Evolutionary conservation across 768 basidiomycete genomes (phyloP), one percentile per base, ranked within the genome.

Genomic region (Cantharellus cinnabarinus): DNA sequence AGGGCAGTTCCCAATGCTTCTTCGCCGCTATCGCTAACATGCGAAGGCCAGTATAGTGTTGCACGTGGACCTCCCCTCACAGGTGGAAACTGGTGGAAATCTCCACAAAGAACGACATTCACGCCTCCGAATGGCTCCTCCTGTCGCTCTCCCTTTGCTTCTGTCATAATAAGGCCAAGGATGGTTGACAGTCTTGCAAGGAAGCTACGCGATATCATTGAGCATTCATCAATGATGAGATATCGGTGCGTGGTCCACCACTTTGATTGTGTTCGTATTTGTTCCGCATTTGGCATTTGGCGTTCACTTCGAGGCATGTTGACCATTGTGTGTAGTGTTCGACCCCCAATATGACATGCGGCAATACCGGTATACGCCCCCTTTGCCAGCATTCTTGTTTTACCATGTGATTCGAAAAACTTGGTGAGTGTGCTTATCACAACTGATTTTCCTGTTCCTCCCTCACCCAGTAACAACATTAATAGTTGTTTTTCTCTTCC

Each of bases 391-490:
- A 63, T 20, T 3, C 58, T 7, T 0, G 2, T 2, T 4, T 57
- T 57, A 0, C 62, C 60, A 5, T 50, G 53, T 3, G 15, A 20
- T 0, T 39, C 54, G 53, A 77, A 77, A 2, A 66, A 63, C 2
- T 72, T 62, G 0, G 72, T 71, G 0, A 77, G 66, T 0, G 69
- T 68, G 38, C 72, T 63, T 5, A 77, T 75, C 0, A 75, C 57
- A 2, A 64, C 66, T 0, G 74, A 73, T 59, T 77, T 77, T 0
- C 77, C 75, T 0, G 71, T 73, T 0, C 76, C 75, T 0, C 75
- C 75, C 56, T 72, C 68, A 0, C 76, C 76, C 0, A 66, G 62
- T 0, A 76, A 61, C 0, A 71, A 41, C 74, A 76, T 75, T 0
- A 67, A 61, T 2, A 77, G 63, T 51, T 70, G 73, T 5, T 51